A percentile compares a stretch with the other conserved stretches of the same genome.
Evolutionary conservation across 2,329 filamentous ascomycete genomes (phyloP).

Genomic region (Phialophora verrucosa): DNA sequence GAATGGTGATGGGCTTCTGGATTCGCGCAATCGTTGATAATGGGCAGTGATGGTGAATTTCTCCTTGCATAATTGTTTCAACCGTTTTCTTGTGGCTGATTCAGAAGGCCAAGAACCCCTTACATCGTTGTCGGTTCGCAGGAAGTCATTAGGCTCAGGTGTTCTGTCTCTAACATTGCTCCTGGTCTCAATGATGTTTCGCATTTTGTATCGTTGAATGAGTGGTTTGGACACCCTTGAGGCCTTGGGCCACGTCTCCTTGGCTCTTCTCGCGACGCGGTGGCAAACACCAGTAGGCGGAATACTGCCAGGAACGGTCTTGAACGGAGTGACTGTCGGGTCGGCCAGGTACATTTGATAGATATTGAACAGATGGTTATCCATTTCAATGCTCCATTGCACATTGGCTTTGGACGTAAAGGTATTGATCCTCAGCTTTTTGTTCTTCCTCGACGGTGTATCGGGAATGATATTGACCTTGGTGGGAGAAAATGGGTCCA

Average conservation of each 20-base stretch:
- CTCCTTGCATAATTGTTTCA: conserved; percentile 65
- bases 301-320: conserved; percentile 67
- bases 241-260: conserved; percentile 61
- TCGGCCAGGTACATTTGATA: conserved; percentile 70
- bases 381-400: conserved; percentile 67
- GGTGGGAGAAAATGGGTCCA: conserved; percentile 60
- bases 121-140: conserved; percentile 37
- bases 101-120: conserved; percentile 62
- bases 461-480: conserved; percentile 47
- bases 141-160: conserved; percentile 39
- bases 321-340: conserved; percentile 70
- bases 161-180: conserved; percentile 33
- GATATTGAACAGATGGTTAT: conserved; percentile 69
- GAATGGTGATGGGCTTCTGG: conserved; percentile 66
- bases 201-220: conserved; percentile 38
- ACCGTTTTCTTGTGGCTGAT: conserved; percentile 62
- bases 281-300: conserved; percentile 69
- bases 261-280: conserved; percentile 66
- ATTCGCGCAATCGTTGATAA: conserved; percentile 66
- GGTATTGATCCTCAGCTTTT: conserved; percentile 41
- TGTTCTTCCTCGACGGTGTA: conserved; percentile 46
- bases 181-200: conserved; percentile 37
- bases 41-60: conserved; percentile 68
- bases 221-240: conserved; percentile 41
- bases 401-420: conserved; percentile 39